Conservation (phyloP, 78 protist species). For the Dictyostelium discoideum region DNA sequence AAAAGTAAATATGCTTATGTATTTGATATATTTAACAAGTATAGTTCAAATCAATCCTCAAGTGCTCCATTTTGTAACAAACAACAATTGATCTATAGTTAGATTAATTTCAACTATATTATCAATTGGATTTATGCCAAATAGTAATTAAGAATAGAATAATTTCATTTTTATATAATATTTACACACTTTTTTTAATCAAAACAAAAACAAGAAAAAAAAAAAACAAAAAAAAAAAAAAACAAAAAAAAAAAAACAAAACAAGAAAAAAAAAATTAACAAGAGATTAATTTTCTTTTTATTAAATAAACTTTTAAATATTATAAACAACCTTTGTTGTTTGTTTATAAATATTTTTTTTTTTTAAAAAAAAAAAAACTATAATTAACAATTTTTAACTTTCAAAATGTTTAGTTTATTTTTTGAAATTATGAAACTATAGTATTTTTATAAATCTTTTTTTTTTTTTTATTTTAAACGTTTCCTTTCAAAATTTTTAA, state of each 20-base stretch:
- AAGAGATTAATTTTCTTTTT: neutral
- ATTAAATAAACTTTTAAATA: neutral
- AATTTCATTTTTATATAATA: too few relatives aligned
- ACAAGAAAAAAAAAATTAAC: neutral
- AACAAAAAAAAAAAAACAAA: too few relatives aligned
- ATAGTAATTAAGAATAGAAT: neutral
- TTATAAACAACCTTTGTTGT: neutral
- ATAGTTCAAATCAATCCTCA: neutral
- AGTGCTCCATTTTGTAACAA: neutral
- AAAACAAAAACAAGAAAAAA: too few relatives aligned
- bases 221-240: too few relatives aligned
- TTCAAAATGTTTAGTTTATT: too few relatives aligned
- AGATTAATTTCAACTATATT: neutral
- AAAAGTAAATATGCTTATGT: constrained; percentile 32
- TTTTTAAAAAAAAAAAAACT: too few relatives aligned
- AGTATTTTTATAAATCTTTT: too few relatives aligned
- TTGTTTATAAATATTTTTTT: neutral
- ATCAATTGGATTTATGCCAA: neutral
- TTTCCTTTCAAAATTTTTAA: too few relatives aligned
- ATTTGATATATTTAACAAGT: neutral
- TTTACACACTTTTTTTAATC: too few relatives aligned
- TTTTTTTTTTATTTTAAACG: too few relatives aligned
- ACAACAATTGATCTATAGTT: neutral
- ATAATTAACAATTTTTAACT: too few relatives aligned
- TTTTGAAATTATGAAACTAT: too few relatives aligned